Evolutionary conservation across 257 asterid genomes (phyloP).

Genomic region (Ajuga chamaepitys): DNA sequence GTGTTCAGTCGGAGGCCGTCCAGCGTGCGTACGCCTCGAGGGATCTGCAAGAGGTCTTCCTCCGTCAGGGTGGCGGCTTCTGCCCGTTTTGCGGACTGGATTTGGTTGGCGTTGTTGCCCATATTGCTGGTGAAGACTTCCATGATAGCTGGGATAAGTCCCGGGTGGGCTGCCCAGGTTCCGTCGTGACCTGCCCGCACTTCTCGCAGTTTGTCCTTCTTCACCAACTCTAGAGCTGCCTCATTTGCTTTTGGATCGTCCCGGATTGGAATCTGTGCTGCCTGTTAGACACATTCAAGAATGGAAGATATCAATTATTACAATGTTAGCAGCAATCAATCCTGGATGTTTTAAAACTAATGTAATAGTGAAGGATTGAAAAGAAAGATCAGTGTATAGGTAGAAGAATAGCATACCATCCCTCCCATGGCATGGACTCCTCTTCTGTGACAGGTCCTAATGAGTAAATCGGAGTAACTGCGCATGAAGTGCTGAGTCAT

Average conservation of each 20-base stretch:
- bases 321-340: no score
- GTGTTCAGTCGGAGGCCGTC: constrained; percentile 92
- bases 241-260: constrained; percentile 77
- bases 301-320: no score
- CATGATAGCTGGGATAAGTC: constrained; percentile 64
- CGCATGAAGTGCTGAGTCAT: constrained; percentile 91
- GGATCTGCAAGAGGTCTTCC: constrained; percentile 69
- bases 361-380: no score
- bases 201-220: constrained; percentile 74
- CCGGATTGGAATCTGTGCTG: constrained; percentile 91
- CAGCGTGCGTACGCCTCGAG: constrained; percentile 70
- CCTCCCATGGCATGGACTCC: constrained; percentile 99
- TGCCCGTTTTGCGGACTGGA: constrained; percentile 46
- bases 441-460: constrained; percentile 76
- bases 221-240: constrained; percentile 72
- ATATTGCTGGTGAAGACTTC: constrained; percentile 59
- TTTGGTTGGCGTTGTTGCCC: constrained; percentile 58
- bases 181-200: constrained; percentile 96
- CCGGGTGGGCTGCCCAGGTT: constrained; percentile 99
- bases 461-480: constrained; percentile 81
- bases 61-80: constrained; percentile 50
- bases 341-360: no score
- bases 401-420: constrained; percentile 56
- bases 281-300: no score
- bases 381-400: not conserved